phyloP scores from a whole-genome alignment of 148 eudicot genomes.

The Nyssa sinensis region DNA sequence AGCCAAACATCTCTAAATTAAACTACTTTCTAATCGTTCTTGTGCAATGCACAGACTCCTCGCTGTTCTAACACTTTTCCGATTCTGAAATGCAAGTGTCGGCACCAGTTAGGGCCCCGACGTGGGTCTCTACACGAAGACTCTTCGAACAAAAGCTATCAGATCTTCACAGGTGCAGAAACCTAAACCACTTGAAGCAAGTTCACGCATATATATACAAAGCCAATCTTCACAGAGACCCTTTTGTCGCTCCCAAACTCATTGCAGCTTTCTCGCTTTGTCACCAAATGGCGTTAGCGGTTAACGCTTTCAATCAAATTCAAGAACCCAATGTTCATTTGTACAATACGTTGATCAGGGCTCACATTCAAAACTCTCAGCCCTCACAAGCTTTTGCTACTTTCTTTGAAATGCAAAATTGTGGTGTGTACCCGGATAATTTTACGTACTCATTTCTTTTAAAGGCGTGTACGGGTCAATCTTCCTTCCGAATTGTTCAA shows the following conservation, averaged over 20 bases:
- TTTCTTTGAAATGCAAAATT: slow-evolving; percentile 47
- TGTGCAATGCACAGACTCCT: background rate
- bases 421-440: slow-evolving; percentile 57
- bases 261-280: slow-evolving; percentile 62
- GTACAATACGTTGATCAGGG: slow-evolving; percentile 65
- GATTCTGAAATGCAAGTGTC: slow-evolving; percentile 26
- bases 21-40: background rate
- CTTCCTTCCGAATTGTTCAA: slow-evolving; percentile 37
- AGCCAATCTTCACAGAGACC: slow-evolving; percentile 57
- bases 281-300: slow-evolving; percentile 40
- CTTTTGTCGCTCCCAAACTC: slow-evolving; percentile 58
- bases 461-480: slow-evolving; percentile 47
- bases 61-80: background rate
- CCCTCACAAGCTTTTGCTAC: slow-evolving; percentile 38
- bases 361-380: slow-evolving; percentile 44
- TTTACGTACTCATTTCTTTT: slow-evolving; percentile 67
- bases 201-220: slow-evolving; percentile 67
- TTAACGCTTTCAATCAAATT: slow-evolving; percentile 54
- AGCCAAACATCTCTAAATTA: background rate
- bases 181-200: slow-evolving; percentile 60
- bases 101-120: slow-evolving; percentile 54
- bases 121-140: slow-evolving; percentile 69
- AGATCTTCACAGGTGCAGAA: slow-evolving; percentile 60
- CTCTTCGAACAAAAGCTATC: slow-evolving; percentile 60
- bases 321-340: slow-evolving; percentile 57